Percentiles rank a stretch among this genome's conserved stretches.
phyloP scores from a whole-genome alignment of 164 flowering plant species.

The Tetrastigma voinierianum region DNA sequence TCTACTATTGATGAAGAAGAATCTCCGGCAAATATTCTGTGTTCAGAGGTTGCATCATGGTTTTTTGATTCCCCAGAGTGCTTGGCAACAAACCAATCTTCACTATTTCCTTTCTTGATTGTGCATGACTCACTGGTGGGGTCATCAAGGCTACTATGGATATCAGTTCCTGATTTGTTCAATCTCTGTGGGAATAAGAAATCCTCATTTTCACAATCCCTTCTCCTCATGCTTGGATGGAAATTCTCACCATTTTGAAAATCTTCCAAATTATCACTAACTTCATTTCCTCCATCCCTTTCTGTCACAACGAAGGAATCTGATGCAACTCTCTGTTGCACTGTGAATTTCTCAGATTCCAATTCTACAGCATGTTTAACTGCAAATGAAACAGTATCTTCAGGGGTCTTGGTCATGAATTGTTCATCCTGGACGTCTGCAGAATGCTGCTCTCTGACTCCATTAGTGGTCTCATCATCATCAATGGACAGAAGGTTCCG shows the following conservation, averaged over 20 bases:
- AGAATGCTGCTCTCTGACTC: slow-evolving; percentile 5
- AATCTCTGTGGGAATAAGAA: slow-evolving; percentile 31
- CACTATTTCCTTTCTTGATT: slow-evolving; percentile 32
- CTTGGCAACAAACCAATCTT: slow-evolving; percentile 46
- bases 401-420: slow-evolving; percentile 20
- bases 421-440: slow-evolving; percentile 28
- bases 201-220: slow-evolving; percentile 35
- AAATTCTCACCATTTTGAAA: slow-evolving; percentile 30
- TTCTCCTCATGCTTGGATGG: slow-evolving; percentile 24
- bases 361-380: slow-evolving; percentile 11
- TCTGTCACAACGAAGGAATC: slow-evolving; percentile 44
- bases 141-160: slow-evolving; percentile 20
- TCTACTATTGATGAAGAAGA: slow-evolving; percentile 5
- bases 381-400: slow-evolving; percentile 14
- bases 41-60: slow-evolving; percentile 14
- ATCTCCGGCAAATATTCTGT: slow-evolving; percentile 28
- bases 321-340: slow-evolving; percentile 22
- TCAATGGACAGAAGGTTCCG: slow-evolving; percentile 55
- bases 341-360: slow-evolving; percentile 31
- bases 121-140: slow-evolving; percentile 23
- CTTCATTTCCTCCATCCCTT: slow-evolving; percentile 24
- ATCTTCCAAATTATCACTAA: slow-evolving; percentile 16
- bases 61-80: slow-evolving; percentile 25
- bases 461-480: slow-evolving; percentile 24
- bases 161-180: slow-evolving; percentile 15